Conservation (phyloP, 2,329 filamentous ascomycete genomes). For the Alternaria sp. region DNA sequence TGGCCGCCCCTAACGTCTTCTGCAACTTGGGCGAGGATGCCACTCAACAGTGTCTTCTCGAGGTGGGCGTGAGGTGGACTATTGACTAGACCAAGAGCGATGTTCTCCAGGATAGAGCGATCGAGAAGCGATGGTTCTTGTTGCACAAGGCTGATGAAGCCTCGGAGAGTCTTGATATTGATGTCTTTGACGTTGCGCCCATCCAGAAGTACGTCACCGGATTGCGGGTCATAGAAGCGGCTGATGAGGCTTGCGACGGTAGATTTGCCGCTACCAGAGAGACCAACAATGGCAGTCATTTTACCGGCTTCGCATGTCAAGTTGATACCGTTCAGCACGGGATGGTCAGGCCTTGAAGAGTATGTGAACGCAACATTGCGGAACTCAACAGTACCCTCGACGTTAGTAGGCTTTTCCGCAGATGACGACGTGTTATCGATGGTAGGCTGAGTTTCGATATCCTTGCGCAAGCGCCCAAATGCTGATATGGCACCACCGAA, state of each 20-base stretch:
- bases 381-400: conserved; percentile 60
- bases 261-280: conserved; percentile 55
- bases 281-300: conserved; percentile 55
- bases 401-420: conserved; percentile 32
- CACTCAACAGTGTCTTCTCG: conserved; percentile 59
- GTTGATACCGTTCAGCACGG: conserved; percentile 51
- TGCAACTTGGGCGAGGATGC: conserved; percentile 61
- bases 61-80: conserved; percentile 53
- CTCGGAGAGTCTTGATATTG: conserved; percentile 49
- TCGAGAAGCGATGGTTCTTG: conserved; percentile 63
- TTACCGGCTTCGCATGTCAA: conserved; percentile 49
- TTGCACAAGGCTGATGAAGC: conserved; percentile 56
- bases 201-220: conserved; percentile 66
- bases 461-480: conserved; percentile 66
- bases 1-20: conserved; percentile 62
- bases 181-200: conserved; percentile 58
- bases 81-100: conserved; percentile 61
- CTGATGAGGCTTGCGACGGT: conserved; percentile 52
- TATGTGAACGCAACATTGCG: conserved; percentile 54
- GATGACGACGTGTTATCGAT: conserved; percentile 50
- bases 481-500: conserved; percentile 62
- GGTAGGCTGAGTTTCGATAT: conserved; percentile 61
- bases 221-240: conserved; percentile 53
- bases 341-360: conserved; percentile 51
- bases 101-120: conserved; percentile 63